These are phyloP conservation scores for Diddensiella caesifluorescens DNA, from an alignment of 805 yeast species.

Conservation along the genomic window DNA sequence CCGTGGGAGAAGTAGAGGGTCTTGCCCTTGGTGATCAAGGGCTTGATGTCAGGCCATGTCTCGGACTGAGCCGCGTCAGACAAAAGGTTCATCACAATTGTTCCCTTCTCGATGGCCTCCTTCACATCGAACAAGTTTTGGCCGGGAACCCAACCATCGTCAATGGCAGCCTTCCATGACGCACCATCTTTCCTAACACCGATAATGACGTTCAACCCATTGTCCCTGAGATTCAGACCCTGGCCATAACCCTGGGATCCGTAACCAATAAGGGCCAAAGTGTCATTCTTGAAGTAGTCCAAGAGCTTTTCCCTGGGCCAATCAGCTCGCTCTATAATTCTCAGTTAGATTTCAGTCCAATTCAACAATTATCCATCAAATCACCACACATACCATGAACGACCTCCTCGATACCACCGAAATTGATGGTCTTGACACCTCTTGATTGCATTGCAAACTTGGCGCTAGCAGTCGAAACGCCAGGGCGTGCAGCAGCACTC, in stretches of 20 bases:
- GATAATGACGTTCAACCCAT: slow-evolving; percentile 93
- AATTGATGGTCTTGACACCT: slow-evolving; percentile 95
- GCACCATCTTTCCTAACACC: slow-evolving; percentile 99
- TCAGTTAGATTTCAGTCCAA: background rate
- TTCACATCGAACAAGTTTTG: slow-evolving; percentile 91
- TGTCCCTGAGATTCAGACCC: slow-evolving; percentile 98
- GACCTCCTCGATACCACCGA: slow-evolving; percentile 89
- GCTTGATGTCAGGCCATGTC: slow-evolving; percentile 86
- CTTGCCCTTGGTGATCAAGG: slow-evolving; percentile 92
- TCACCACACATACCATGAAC: slow-evolving; percentile 49
- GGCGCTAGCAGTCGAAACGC: too few relatives aligned
- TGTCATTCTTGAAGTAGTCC: slow-evolving; percentile 96
- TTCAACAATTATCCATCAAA: background rate
- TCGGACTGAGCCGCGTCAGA: slow-evolving; percentile 99
- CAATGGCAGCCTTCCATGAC: slow-evolving; percentile 98
- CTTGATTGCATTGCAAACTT: slow-evolving; percentile 50
- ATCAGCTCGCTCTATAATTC: slow-evolving; percentile 76
- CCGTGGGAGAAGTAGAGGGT: slow-evolving; percentile 99
- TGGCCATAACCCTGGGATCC: slow-evolving; percentile 99
- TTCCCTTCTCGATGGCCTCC: slow-evolving; percentile 90
- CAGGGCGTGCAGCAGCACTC: slow-evolving; percentile 35
- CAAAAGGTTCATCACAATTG: slow-evolving; percentile 93
- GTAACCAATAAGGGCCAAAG: slow-evolving; percentile 96
- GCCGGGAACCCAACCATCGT: slow-evolving; percentile 99
- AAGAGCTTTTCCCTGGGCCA: slow-evolving; percentile 98